Percentiles rank a stretch among this genome's conserved stretches.
phyloP scores from a whole-genome alignment of 208 protist genomes.

The Porcisia deanei region DNA sequence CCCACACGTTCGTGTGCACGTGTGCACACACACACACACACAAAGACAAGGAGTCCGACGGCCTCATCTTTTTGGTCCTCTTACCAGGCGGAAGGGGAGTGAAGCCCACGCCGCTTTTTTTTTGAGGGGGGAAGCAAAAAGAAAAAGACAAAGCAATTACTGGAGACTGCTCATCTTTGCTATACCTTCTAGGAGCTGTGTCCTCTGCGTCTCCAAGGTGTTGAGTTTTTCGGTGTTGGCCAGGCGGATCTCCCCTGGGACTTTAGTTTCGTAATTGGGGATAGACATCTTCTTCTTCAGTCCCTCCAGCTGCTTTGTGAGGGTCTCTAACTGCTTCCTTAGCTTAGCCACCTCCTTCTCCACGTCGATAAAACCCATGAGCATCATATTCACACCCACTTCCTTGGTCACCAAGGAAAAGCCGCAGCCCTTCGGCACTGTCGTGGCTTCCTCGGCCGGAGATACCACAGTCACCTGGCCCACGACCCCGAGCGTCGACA shows the following conservation, averaged over 20 bases:
- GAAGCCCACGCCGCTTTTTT: neutral
- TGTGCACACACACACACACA: neutral
- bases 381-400: constrained; percentile 87
- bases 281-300: constrained; percentile 89
- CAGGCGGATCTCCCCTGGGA: constrained; percentile 77
- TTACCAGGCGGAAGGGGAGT: neutral
- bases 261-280: constrained; percentile 90
- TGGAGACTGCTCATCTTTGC: constrained; percentile 76
- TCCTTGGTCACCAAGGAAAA: constrained; percentile 87
- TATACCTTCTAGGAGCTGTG: constrained; percentile 66
- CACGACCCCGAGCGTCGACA: constrained; percentile 82
- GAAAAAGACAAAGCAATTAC: neutral
- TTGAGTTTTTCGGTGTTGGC: constrained; percentile 86
- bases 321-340: constrained; percentile 76
- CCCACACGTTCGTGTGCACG: neutral
- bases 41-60: neutral
- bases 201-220: constrained; percentile 60
- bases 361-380: constrained; percentile 91
- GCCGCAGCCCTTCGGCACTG: constrained; percentile 84
- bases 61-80: neutral
- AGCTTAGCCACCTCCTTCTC: constrained; percentile 88
- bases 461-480: constrained; percentile 69
- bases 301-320: constrained; percentile 84
- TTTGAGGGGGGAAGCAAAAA: no score
- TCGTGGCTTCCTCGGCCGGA: constrained; percentile 37